A percentile compares a stretch with the other conserved stretches of the same genome.
Evolutionary conservation across 306 rosid genomes (phyloP).

Genomic region (Cucumis hystrix): DNA sequence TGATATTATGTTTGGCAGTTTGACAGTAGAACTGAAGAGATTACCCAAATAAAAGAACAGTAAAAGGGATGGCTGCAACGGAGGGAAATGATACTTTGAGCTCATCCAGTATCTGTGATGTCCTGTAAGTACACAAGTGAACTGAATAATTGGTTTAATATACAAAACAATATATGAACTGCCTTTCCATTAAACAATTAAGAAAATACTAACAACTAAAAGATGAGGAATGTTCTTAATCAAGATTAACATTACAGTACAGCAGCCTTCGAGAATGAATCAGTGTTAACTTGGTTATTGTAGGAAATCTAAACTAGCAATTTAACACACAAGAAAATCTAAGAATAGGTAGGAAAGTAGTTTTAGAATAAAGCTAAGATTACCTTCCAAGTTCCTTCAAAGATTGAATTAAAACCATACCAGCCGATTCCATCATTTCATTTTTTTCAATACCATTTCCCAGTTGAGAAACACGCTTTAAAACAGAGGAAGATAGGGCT

Average conservation of each 20-base stretch:
- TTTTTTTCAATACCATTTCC: neutral
- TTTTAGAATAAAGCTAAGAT: neutral
- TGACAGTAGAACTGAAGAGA: neutral
- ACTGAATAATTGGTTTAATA: neutral
- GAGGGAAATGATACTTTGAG: conserved; percentile 28
- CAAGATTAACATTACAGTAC: neutral
- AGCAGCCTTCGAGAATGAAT: neutral
- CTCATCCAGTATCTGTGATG: conserved; percentile 39
- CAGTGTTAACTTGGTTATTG: neutral
- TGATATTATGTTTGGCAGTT: neutral
- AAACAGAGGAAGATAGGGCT: conserved; percentile 42
- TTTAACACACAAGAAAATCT: too few species aligned
- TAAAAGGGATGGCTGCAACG: conserved; percentile 42
- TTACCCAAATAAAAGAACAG: conserved; percentile 60
- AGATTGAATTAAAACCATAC: conserved; percentile 74
- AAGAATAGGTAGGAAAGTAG: neutral
- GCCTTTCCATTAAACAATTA: neutral
- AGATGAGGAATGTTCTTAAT: too few species aligned
- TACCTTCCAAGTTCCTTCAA: conserved; percentile 46
- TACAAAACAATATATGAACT: neutral
- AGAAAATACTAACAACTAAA: neutral
- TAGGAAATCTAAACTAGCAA: neutral
- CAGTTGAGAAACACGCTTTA: conserved; percentile 22
- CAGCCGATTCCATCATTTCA: conserved; percentile 55
- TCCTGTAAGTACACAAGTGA: conserved; percentile 26